Conservation (phyloP, 306 rosid species). For the Rosa chinensis region DNA sequence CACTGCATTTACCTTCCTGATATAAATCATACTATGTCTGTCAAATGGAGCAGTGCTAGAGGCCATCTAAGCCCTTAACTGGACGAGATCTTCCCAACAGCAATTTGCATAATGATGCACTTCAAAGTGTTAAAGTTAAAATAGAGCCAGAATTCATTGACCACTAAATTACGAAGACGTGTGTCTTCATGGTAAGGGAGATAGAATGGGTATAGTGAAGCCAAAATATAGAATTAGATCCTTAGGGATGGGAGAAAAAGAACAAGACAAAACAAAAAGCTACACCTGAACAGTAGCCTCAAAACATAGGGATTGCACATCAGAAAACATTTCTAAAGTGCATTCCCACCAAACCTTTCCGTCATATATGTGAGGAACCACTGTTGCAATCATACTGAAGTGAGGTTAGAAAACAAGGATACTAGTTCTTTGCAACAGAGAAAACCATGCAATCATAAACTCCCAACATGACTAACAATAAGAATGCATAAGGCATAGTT, state of each 20-base stretch:
- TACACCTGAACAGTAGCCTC: constrained; percentile 44
- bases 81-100: constrained; percentile 98
- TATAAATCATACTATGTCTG: constrained; percentile 87
- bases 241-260: neutral
- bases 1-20: constrained; percentile 99
- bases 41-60: constrained; percentile 94
- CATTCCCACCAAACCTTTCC: constrained; percentile 82
- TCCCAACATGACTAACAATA: constrained; percentile 35
- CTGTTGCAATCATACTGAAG: constrained; percentile 84
- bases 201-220: constrained; percentile 25
- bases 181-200: constrained; percentile 39
- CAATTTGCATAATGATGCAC: constrained; percentile 96
- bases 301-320: constrained; percentile 60
- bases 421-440: constrained; percentile 54
- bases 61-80: constrained; percentile 99
- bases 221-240: constrained; percentile 15
- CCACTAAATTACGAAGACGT: constrained; percentile 57
- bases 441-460: constrained; percentile 41
- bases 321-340: constrained; percentile 56
- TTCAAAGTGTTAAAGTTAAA: constrained; percentile 78
- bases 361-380: constrained; percentile 71
- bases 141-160: constrained; percentile 61
- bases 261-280: constrained; percentile 29
- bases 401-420: constrained; percentile 66
- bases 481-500: constrained; percentile 30